Evolutionary conservation across 2,329 filamentous ascomycete species (phyloP).

Genomic region (Eutypella sp.): DNA sequence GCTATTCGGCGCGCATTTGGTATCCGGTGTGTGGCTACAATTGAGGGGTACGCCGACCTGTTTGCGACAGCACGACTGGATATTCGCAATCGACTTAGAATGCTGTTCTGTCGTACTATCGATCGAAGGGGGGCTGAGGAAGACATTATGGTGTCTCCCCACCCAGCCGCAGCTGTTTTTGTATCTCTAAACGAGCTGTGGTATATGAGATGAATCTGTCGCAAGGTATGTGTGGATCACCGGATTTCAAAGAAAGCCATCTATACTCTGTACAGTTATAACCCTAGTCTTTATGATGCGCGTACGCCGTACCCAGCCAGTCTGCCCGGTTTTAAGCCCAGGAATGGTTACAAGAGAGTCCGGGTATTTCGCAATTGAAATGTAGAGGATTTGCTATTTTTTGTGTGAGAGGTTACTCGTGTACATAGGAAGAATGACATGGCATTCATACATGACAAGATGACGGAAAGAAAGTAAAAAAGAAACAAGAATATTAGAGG

Average conservation of each 20-base stretch:
- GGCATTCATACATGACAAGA: too few species aligned
- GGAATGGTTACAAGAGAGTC: too few species aligned
- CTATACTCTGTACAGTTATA: too few species aligned
- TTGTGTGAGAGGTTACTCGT: not conserved
- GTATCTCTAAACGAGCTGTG: too few species aligned
- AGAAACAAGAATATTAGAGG: too few species aligned
- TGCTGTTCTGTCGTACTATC: constrained; percentile 20
- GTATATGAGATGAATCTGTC: not conserved
- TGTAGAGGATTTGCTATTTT: not conserved
- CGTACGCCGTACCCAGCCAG: too few species aligned
- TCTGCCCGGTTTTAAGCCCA: too few species aligned
- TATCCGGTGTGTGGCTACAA: constrained; percentile 8
- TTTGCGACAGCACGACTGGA: constrained; percentile 9
- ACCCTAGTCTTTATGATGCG: too few species aligned
- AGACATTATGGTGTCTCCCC: constrained; percentile 16
- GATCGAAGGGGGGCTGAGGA: constrained; percentile 21
- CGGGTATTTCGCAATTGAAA: too few species aligned
- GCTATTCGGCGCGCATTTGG: constrained; percentile 9
- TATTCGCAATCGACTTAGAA: constrained; percentile 16
- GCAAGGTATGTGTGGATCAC: not conserved
- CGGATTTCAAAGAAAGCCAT: not conserved
- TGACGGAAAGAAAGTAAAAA: too few species aligned
- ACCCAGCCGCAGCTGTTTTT: too few species aligned
- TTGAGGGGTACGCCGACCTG: constrained; percentile 17
- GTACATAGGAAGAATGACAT: too few species aligned